Evolutionary conservation across 768 basidiomycete genomes (phyloP).

Genomic region (Calocybe gangraenosa): DNA sequence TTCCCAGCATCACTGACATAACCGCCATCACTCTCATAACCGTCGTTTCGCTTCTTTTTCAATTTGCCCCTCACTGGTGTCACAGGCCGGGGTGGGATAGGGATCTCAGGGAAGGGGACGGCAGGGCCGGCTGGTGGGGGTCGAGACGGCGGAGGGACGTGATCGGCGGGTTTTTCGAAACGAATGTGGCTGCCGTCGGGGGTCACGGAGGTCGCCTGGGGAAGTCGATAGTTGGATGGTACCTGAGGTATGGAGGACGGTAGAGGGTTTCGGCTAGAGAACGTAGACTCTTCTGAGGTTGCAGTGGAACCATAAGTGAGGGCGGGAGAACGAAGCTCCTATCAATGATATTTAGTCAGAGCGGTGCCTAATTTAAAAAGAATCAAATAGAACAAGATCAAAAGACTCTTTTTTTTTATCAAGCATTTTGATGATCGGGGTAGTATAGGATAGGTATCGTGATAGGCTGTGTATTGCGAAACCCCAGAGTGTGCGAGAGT

Average conservation of each 20-base stretch:
- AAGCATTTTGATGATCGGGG: too few species aligned
- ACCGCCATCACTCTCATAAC: slow-evolving; percentile 31
- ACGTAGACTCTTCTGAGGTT: slow-evolving; percentile 30
- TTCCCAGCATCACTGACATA: slow-evolving; percentile 28
- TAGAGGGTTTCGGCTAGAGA: slow-evolving; percentile 18
- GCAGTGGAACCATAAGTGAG: slow-evolving; percentile 30
- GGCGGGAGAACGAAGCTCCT: slow-evolving; percentile 23
- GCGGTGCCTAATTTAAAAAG: too few species aligned
- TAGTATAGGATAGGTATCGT: too few species aligned
- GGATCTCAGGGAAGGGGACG: slow-evolving; percentile 19
- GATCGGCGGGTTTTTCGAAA: slow-evolving; percentile 5
- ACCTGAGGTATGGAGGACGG: slow-evolving; percentile 15
- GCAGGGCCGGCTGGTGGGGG: not conserved
- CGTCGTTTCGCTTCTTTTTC: slow-evolving; percentile 40
- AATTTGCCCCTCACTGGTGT: slow-evolving; percentile 26
- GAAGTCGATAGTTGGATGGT: slow-evolving; percentile 10
- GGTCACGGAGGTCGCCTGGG: slow-evolving; percentile 11
- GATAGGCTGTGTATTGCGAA: too few species aligned
- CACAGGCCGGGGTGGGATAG: slow-evolving; percentile 12
- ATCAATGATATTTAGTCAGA: too few species aligned
- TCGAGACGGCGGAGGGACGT: slow-evolving; percentile 1
- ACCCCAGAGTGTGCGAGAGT: too few species aligned
- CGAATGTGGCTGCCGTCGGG: slow-evolving; percentile 6
- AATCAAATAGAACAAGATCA: too few species aligned
- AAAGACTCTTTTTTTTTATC: too few species aligned